Evolutionary conservation across 192 early-diverging fungal genomes (phyloP).

Genomic region (Coemansia sp.): DNA sequence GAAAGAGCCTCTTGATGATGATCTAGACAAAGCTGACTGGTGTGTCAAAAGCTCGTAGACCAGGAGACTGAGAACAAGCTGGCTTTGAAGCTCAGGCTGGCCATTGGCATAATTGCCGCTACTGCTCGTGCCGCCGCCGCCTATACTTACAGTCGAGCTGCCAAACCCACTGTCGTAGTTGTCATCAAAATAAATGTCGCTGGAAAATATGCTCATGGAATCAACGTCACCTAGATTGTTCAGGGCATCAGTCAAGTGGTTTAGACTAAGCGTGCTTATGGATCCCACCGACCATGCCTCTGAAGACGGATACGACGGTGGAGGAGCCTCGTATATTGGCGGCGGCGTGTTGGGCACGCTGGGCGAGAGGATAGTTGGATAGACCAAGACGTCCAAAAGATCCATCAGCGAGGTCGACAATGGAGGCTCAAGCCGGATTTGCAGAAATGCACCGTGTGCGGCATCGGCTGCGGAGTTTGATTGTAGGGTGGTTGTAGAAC

Average conservation of each 20-base stretch:
- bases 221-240: conserved; percentile 20
- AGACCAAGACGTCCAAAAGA: conserved; percentile 36
- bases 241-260: conserved; percentile 12
- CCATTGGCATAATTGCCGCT: background rate
- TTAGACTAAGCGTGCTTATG: conserved; percentile 28
- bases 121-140: background rate
- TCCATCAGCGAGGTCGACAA: conserved; percentile 52
- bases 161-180: conserved; percentile 19
- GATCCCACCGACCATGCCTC: conserved; percentile 28
- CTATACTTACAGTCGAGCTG: conserved; percentile 2
- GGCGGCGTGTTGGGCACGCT: conserved; percentile 53
- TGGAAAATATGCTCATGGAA: conserved; percentile 24
- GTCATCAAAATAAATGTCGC: conserved; percentile 15
- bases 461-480: conserved; percentile 22
- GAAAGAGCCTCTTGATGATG: conserved; percentile 33
- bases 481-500: conserved; percentile 25
- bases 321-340: conserved; percentile 49
- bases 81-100: conserved; percentile 32
- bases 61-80: conserved; percentile 36
- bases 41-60: conserved; percentile 48
- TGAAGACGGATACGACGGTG: conserved; percentile 45
- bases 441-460: conserved; percentile 39
- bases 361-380: conserved; percentile 31
- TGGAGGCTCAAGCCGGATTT: conserved; percentile 48
- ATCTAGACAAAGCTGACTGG: conserved; percentile 35